Percentiles rank a stretch among this genome's conserved stretches.
Evolutionary conservation across 805 yeast genomes (phyloP).

Genomic region (Yamadazyma olivae): DNA sequence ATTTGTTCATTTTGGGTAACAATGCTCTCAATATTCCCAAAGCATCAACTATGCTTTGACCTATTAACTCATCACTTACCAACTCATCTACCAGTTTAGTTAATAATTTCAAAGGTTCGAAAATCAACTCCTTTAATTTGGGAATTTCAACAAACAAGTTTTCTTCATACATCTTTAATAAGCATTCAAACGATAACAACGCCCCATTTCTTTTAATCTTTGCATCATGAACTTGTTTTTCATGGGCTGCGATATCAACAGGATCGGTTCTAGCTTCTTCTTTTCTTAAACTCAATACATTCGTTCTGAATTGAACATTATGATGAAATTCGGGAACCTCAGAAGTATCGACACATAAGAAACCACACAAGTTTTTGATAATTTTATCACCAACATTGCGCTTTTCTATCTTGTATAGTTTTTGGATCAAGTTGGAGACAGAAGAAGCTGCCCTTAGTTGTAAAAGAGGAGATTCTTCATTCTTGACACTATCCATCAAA

Average conservation of each 20-base stretch:
- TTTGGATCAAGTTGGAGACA: slow-evolving; percentile 59
- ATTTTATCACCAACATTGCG: slow-evolving; percentile 82
- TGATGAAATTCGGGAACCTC: slow-evolving; percentile 91
- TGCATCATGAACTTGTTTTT: slow-evolving; percentile 68
- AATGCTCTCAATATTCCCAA: slow-evolving; percentile 78
- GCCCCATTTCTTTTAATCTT: slow-evolving; percentile 85
- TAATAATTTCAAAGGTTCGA: slow-evolving; percentile 56
- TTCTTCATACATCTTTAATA: slow-evolving; percentile 52
- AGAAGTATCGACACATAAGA: slow-evolving; percentile 90
- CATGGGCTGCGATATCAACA: slow-evolving; percentile 57
- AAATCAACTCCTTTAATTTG: slow-evolving; percentile 59
- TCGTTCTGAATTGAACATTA: slow-evolving; percentile 50
- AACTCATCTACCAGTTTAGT: slow-evolving; percentile 21
- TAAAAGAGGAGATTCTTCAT: slow-evolving; percentile 61
- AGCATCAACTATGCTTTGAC: slow-evolving; percentile 83
- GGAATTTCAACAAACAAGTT: slow-evolving; percentile 61
- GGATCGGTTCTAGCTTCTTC: slow-evolving; percentile 70
- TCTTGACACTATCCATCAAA: slow-evolving; percentile 87
- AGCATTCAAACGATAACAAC: slow-evolving; percentile 57
- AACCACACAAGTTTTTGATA: slow-evolving; percentile 85
- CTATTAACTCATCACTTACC: slow-evolving; percentile 45
- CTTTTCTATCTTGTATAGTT: slow-evolving; percentile 56
- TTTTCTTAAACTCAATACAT: slow-evolving; percentile 70
- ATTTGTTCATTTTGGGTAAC: slow-evolving; percentile 54
- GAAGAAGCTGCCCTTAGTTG: slow-evolving; percentile 73